Evolutionary conservation across 176 grass and related monocot species (phyloP).

Genomic region (Triticum turgidum): DNA sequence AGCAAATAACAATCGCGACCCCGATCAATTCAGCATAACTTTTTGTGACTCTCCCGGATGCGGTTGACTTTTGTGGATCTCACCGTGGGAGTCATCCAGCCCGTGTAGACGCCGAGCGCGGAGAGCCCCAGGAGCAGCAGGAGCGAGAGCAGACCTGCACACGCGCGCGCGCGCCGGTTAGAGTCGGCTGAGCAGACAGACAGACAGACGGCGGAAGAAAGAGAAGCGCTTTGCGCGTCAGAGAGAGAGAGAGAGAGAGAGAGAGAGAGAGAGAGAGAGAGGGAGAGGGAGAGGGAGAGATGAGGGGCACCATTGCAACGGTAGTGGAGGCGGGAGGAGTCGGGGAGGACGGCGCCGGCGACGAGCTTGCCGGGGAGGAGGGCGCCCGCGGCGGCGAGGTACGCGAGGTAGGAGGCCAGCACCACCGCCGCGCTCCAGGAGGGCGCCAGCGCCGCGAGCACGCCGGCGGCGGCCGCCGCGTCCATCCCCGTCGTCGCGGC

Average conservation of each 20-base stretch:
- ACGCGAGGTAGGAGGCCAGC: slow-evolving; percentile 64
- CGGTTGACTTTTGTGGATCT: no score
- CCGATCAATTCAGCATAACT: neutral
- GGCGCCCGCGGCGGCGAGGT: slow-evolving; percentile 65
- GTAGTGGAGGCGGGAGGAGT: slow-evolving; percentile 85
- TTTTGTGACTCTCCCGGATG: neutral
- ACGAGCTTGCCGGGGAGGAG: slow-evolving; percentile 78
- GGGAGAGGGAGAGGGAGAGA: neutral
- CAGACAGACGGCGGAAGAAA: neutral
- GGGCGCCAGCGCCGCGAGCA: slow-evolving; percentile 45
- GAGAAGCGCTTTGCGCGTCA: neutral
- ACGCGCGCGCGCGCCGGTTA: neutral
- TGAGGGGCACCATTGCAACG: slow-evolving; percentile 72
- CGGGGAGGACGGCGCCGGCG: slow-evolving; percentile 67
- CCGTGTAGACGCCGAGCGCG: slow-evolving; percentile 44
- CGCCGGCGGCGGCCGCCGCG: slow-evolving; percentile 5
- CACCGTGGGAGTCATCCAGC: slow-evolving; percentile 75
- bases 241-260: neutral
- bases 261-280: neutral
- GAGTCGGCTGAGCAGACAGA: neutral
- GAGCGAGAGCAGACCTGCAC: slow-evolving; percentile 68
- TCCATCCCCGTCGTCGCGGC: slow-evolving; percentile 34
- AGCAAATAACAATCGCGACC: neutral
- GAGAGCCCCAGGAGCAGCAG: slow-evolving; percentile 51
- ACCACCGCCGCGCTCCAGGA: slow-evolving; percentile 61